A percentile compares a stretch with the other conserved stretches of the same genome.
Evolutionary conservation across 176 grass and related monocot species (phyloP).

Genomic region (Phoenix dactylifera): DNA sequence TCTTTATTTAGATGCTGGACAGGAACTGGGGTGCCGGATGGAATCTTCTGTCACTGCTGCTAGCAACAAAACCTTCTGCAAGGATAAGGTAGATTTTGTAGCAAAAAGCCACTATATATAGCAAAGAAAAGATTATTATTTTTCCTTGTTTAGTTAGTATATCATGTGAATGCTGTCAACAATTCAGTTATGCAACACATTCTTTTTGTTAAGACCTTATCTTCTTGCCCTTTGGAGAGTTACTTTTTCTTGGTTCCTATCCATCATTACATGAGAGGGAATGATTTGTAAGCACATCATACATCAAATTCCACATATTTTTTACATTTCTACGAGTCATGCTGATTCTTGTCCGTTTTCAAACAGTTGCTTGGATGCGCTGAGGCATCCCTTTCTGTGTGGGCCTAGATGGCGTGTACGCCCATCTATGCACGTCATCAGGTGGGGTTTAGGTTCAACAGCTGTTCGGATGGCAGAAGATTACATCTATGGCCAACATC

Average conservation of each 20-base stretch:
- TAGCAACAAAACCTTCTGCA: conserved; percentile 73
- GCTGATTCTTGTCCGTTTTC: conserved; percentile 2
- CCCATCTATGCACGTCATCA: conserved; percentile 54
- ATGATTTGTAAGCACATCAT: too few relatives aligned
- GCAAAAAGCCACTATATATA: too few relatives aligned
- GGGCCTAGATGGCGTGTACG: conserved; percentile 85
- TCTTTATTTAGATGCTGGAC: conserved; percentile 62
- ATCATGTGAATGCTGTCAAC: too few relatives aligned
- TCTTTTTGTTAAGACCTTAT: too few relatives aligned
- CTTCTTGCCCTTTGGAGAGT: too few relatives aligned
- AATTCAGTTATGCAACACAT: too few relatives aligned
- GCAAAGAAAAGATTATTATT: too few relatives aligned
- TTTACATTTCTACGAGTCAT: neutral
- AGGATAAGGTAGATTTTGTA: conserved; percentile 19
- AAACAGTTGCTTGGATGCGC: conserved; percentile 71
- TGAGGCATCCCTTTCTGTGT: conserved; percentile 92
- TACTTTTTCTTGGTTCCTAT: too few relatives aligned
- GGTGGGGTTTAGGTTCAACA: conserved; percentile 92
- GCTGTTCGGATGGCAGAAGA: conserved; percentile 86
- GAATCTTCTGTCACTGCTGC: conserved; percentile 83
- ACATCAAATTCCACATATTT: too few relatives aligned
- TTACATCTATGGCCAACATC: conserved; percentile 85
- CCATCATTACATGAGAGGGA: too few relatives aligned
- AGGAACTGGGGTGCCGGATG: conserved; percentile 87
- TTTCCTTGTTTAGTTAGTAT: too few relatives aligned